Base-by-base conservation (phyloP, 306 rosid genomes). In the Carpinus viminea region DNA sequence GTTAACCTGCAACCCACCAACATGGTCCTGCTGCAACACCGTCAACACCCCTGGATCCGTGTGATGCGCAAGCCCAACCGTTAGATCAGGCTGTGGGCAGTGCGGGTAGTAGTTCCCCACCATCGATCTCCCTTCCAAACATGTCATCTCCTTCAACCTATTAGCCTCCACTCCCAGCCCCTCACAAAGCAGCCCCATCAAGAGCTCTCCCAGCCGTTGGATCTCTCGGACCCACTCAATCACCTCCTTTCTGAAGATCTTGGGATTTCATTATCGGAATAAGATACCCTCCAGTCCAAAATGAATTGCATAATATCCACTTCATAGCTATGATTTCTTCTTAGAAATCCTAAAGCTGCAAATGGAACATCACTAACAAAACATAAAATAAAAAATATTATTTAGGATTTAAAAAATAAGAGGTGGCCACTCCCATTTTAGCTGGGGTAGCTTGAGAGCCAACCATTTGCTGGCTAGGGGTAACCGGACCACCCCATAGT, bases 1-100 rank as follows among this genome's bases (percentile, higher is more conserved):
- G 70, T 81, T 79, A 11, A 88, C 59, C 86, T 85, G 87, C 84
- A 88, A 76, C 52, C 91, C 91, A 2, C 87, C 89, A 15, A 83
- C 69, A 24, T 78, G 83, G 60, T 85, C 87, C 74, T 88, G 87
- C 57, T 78, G 26, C 56, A 85, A 2, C 45, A 83, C 55, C 7
- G 89, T 78, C 46, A 88, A 45, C 15, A 76, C 68, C 0, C 84
- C 87, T 1, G 91, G 84, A 48, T 88, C 91, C 11, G 87, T 70
- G 68, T 88, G 89, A 51, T 87, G 76, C 0, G 36, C 53, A 18
- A 78, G 74, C 72, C 91, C 87, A 15, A 85, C 79, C 78, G 91
- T 85, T 17, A 76, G 84, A 66, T 88, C 76, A 5, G 89, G 86
- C 70, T 83, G 80, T 8, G 89, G 89, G 69, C 87, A 88, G 48